Evolutionary conservation across 2,329 filamentous ascomycete species (phyloP).

Genomic region (Hypoxylon sp.): DNA sequence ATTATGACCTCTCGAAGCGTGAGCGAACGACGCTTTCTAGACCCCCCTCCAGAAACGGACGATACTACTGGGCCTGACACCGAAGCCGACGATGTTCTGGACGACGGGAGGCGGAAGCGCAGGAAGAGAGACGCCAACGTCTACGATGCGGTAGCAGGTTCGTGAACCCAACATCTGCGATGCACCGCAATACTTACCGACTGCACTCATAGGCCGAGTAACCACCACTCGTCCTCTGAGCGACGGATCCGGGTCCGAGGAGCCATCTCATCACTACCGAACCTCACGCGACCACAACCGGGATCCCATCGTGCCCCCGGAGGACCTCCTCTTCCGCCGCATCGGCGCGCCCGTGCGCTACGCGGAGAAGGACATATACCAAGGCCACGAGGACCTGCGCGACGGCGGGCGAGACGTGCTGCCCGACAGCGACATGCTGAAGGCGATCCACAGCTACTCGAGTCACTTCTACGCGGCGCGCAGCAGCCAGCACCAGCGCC

Average conservation of each 20-base stretch:
- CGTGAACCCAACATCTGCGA: slow-evolving; percentile 36
- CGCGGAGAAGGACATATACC: slow-evolving; percentile 78
- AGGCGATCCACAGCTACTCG: slow-evolving; percentile 74
- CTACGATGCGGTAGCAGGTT: slow-evolving; percentile 80
- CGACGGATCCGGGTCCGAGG: slow-evolving; percentile 39
- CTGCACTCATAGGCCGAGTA: slow-evolving; percentile 53
- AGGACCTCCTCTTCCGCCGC: slow-evolving; percentile 77
- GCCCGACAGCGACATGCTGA: slow-evolving; percentile 76
- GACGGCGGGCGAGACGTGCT: slow-evolving; percentile 61
- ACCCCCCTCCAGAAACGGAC: slow-evolving; percentile 32
- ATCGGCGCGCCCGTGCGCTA: slow-evolving; percentile 74
- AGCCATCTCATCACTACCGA: slow-evolving; percentile 35
- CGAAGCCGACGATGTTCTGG: slow-evolving; percentile 34
- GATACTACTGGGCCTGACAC: slow-evolving; percentile 40
- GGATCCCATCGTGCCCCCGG: slow-evolving; percentile 66
- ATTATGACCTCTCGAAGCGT: slow-evolving; percentile 44
- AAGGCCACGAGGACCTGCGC: slow-evolving; percentile 68
- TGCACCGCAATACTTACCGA: slow-evolving; percentile 26
- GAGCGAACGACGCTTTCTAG: slow-evolving; percentile 38
- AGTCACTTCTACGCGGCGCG: slow-evolving; percentile 72
- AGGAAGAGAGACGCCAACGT: slow-evolving; percentile 62
- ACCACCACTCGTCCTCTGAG: slow-evolving; percentile 49
- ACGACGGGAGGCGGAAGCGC: slow-evolving; percentile 39
- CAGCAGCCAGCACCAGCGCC: slow-evolving; percentile 8
- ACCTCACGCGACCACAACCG: slow-evolving; percentile 45